phyloP scores from a whole-genome alignment of 148 eudicot genomes.

The Pharnaceum exiguum region DNA sequence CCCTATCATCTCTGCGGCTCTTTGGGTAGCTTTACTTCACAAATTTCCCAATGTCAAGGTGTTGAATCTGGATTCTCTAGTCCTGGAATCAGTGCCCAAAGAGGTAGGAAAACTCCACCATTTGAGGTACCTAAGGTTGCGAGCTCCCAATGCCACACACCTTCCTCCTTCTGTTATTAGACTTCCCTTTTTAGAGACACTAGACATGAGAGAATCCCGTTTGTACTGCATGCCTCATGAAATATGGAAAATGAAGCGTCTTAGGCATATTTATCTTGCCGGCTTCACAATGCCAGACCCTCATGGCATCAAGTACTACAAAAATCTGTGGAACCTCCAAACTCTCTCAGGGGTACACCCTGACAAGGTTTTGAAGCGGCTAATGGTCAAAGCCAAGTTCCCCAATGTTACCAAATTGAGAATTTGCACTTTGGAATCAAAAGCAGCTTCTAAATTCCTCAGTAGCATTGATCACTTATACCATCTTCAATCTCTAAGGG shows the following conservation, averaged over 20 bases:
- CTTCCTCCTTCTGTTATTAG: constrained; percentile 18
- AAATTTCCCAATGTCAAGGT: constrained; percentile 6
- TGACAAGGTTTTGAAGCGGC: constrained; percentile 25
- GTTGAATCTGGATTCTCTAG: constrained; percentile 12
- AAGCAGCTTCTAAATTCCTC: constrained; percentile 4
- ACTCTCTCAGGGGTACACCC: constrained; percentile 26
- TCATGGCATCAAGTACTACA: constrained; percentile 7
- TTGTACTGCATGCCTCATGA: constrained; percentile 8
- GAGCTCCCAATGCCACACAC: constrained; percentile 2
- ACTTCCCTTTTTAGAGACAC: constrained; percentile 22
- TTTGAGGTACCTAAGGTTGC: constrained; percentile 19
- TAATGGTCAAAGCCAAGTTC: constrained; percentile 34
- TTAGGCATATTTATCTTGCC: constrained; percentile 23
- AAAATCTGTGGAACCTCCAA: constrained; percentile 14
- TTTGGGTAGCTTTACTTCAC: neutral
- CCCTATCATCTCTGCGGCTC: neutral
- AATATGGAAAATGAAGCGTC: constrained; percentile 28
- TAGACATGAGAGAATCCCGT: constrained; percentile 28
- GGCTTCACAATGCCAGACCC: constrained; percentile 15
- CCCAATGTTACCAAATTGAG: constrained; percentile 23
- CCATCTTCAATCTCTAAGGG: constrained; percentile 30
- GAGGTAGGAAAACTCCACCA: constrained; percentile 11
- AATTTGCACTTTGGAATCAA: neutral
- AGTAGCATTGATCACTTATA: constrained; percentile 28
- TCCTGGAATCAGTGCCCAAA: constrained; percentile 17